phyloP scores from a whole-genome alignment of 2,329 filamentous ascomycete species.

The Epichloe sylvatica region DNA sequence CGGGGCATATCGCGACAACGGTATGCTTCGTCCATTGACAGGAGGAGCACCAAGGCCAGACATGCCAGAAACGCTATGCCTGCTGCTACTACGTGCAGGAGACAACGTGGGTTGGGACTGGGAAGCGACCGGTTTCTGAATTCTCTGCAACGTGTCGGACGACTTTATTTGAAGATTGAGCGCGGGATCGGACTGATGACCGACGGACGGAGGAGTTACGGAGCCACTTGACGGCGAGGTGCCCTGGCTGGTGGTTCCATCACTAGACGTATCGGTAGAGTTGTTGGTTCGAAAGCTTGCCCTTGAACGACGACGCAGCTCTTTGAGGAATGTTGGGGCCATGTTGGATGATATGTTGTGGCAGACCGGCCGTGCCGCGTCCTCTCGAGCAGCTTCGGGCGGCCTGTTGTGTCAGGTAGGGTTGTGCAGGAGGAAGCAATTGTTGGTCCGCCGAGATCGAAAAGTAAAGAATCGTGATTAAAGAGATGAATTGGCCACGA shows the following conservation, averaged over 20 bases:
- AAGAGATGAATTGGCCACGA: not conserved
- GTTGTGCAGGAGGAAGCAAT: not conserved
- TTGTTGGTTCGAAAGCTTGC: slow-evolving; percentile 56
- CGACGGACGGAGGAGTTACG: slow-evolving; percentile 60
- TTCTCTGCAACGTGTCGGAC: slow-evolving; percentile 9
- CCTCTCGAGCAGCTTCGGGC: not conserved
- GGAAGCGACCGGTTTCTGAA: slow-evolving; percentile 7
- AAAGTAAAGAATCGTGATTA: not conserved
- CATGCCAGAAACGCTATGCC: slow-evolving; percentile 52
- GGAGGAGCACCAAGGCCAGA: slow-evolving; percentile 44
- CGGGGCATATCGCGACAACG: slow-evolving; percentile 68
- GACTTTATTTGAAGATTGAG: slow-evolving; percentile 48
- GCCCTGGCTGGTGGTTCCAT: slow-evolving; percentile 41
- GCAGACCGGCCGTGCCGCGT: slow-evolving; percentile 1
- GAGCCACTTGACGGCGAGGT: slow-evolving; percentile 54
- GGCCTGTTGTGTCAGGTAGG: not conserved
- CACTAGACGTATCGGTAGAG: slow-evolving; percentile 48
- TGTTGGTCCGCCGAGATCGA: not conserved
- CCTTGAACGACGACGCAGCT: slow-evolving; percentile 62
- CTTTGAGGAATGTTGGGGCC: slow-evolving; percentile 57
- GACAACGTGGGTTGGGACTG: slow-evolving; percentile 25
- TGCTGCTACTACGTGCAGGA: slow-evolving; percentile 31
- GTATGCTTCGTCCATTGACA: slow-evolving; percentile 40
- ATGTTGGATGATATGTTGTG: slow-evolving; percentile 22
- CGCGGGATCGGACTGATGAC: slow-evolving; percentile 50